phyloP scores from a whole-genome alignment of 441 rosid genomes.

The Syzygium malaccense region DNA sequence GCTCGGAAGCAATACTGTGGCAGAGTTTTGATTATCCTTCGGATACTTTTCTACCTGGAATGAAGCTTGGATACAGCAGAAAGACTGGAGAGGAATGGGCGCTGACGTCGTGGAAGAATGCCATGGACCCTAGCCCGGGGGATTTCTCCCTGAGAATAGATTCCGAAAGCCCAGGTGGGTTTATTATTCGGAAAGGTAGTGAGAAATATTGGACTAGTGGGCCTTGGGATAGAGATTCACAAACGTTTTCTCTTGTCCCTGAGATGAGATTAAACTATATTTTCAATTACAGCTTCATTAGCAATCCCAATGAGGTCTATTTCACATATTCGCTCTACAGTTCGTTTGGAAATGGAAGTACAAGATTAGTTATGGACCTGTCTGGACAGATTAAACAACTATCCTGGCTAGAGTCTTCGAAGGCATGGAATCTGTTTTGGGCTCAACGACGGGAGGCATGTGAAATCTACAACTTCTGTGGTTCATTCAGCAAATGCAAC shows the following conservation, averaged over 20 bases:
- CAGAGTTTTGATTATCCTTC: background rate
- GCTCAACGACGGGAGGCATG: fast-evolving
- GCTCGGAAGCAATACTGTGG: background rate
- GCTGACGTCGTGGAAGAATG: background rate
- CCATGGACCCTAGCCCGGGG: background rate
- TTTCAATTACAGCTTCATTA: background rate
- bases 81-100: background rate
- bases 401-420: fast-evolving
- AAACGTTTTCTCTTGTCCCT: background rate
- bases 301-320: background rate
- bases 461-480: background rate
- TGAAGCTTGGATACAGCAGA: background rate
- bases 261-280: background rate
- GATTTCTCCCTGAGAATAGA: background rate
- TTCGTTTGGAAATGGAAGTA: fast-evolving
- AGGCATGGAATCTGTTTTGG: fast-evolving
- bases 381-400: background rate
- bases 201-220: background rate
- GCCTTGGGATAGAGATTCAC: background rate
- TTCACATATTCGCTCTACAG: background rate
- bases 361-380: background rate
- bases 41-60: background rate
- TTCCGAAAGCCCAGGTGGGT: background rate
- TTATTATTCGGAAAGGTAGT: background rate
- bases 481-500: background rate